Base-by-base conservation (phyloP, 2,329 filamentous ascomycete genomes). In the Fusarium sp. region DNA sequence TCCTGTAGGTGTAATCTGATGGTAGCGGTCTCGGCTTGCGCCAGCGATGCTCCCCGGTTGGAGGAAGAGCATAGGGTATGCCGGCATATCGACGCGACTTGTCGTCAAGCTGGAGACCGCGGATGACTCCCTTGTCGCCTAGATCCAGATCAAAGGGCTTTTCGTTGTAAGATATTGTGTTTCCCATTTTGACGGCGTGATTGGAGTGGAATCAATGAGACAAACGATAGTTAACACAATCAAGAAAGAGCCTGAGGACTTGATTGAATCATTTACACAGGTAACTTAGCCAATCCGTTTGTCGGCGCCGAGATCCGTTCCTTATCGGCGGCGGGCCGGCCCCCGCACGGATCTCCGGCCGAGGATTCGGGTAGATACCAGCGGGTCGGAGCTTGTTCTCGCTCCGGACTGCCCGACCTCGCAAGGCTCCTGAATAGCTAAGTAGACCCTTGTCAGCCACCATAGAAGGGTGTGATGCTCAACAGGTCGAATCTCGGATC, bases 11-110 rank as follows among this genome's bases (percentile, higher is more conserved):
- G 58, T 80, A 80, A 9, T 71, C 56, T 11, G 63, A 7, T 1
- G 82, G 81, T 2, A 84, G 72, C 0, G 80, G 78, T 39, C 77
- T 75, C 4, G 84, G 83, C 39, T 82, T 83, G 56, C 82, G 80
- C 83, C 83, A 86, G 45, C 84, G 78, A 22, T 80, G 73, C 6
- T 80, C 62, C 7, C 82, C 82, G 1, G 79, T 80, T 0, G 84
- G 84, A 1, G 84, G 81, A 11, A 82, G 77, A 4, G 84, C 84
- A 64, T 84, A 85, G 0, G 83, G 82, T 33, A 85, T 77, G 5
- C 78, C 81, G 1, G 79, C 76, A 57, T 80, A 84, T 31, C 81
- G 78, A 39, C 80, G 78, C 6, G 81, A 71, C 67, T 83, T 83
- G 0, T 78, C 39, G 62, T 82, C 81, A 43, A 76, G 77, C 29